Evolutionary conservation across 495 filamentous ascomycete species (phyloP).

Genomic region (Tuber umbilicatum): DNA sequence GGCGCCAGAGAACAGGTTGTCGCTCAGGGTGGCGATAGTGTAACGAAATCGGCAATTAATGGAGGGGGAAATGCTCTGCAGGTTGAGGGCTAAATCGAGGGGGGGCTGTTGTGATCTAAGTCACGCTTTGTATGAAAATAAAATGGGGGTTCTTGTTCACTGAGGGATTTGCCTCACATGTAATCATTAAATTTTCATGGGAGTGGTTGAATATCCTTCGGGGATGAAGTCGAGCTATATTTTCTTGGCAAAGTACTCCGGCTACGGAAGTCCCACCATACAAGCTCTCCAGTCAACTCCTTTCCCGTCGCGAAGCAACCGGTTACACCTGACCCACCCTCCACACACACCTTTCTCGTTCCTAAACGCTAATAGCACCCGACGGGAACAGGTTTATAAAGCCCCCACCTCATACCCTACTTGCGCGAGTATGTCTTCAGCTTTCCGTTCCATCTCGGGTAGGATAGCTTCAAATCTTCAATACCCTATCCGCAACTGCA

Average conservation of each 20-base stretch:
- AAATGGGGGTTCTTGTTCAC: not conserved
- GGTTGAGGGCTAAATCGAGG: conserved; percentile 19
- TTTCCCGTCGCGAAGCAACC: not conserved
- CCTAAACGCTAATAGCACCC: not conserved
- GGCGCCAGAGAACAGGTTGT: conserved; percentile 57
- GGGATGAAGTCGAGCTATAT: no score
- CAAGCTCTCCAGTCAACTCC: not conserved
- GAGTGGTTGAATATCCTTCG: no score
- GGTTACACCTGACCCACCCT: not conserved
- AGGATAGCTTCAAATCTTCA: not conserved
- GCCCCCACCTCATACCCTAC: not conserved
- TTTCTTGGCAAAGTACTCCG: no score
- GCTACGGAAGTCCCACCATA: not conserved
- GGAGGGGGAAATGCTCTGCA: conserved; percentile 25
- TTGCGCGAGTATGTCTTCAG: not conserved
- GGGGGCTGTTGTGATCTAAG: not conserved
- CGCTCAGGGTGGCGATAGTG: conserved; percentile 23
- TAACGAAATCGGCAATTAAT: conserved; percentile 8
- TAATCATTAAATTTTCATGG: not conserved
- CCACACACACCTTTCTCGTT: not conserved
- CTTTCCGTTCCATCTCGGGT: not conserved
- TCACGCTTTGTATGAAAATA: not conserved
- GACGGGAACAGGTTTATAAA: not conserved
- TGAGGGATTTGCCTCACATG: not conserved
- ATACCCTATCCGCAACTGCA: not conserved